These are phyloP conservation scores for Alloascoidea africana DNA, from an alignment of 805 yeast species.

Conservation along the genomic window DNA sequence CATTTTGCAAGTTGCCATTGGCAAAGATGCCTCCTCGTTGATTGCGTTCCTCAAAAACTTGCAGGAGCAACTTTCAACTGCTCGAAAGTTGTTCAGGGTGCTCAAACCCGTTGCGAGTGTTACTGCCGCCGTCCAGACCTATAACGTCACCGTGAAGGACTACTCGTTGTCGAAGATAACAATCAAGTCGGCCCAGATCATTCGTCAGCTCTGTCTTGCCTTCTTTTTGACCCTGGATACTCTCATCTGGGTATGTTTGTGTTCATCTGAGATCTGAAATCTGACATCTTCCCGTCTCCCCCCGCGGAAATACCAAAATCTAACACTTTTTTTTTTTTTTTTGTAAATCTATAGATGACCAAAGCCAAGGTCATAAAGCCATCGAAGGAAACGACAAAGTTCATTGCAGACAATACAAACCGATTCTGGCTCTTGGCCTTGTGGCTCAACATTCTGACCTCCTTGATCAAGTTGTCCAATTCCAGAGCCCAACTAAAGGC, in stretches of 20 bases:
- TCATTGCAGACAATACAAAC: not conserved
- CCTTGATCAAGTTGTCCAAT: not conserved
- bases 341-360: not conserved
- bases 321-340: no score
- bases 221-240: slow-evolving; percentile 20
- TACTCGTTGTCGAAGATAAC: slow-evolving; percentile 15
- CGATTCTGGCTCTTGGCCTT: not conserved
- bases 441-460: not conserved
- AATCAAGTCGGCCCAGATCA: slow-evolving; percentile 8
- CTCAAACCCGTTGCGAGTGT: slow-evolving; percentile 64
- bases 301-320: no score
- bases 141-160: slow-evolving; percentile 57
- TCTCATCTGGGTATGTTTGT: slow-evolving; percentile 13
- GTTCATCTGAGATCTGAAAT: not conserved
- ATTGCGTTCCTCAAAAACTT: slow-evolving; percentile 37
- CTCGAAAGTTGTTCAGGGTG: slow-evolving; percentile 75
- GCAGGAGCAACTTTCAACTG: slow-evolving; percentile 45
- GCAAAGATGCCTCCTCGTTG: slow-evolving; percentile 19
- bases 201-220: slow-evolving; percentile 19
- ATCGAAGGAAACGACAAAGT: not conserved
- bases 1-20: not conserved
- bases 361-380: not conserved
- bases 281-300: not conserved
- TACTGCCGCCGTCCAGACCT: slow-evolving; percentile 50
- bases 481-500: not conserved